phyloP scores from a whole-genome alignment of 441 rosid species.

The Adansonia grandidieri region DNA sequence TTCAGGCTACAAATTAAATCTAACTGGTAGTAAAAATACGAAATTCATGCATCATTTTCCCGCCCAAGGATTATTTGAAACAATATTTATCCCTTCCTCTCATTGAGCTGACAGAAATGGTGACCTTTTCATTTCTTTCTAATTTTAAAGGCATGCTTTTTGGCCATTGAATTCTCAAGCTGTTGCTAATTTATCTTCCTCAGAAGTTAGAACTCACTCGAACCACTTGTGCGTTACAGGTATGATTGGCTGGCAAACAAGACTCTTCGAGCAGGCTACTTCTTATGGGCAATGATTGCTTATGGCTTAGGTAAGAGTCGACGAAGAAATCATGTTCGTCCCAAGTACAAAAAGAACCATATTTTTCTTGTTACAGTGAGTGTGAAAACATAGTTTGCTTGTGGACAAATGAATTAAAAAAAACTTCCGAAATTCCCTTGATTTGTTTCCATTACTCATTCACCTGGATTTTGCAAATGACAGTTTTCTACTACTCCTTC shows the following conservation, averaged over 20 bases:
- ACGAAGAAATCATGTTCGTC: constrained; percentile 8
- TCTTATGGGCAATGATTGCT: constrained; percentile 87
- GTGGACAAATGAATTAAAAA: neutral
- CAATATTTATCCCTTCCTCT: constrained; percentile 6
- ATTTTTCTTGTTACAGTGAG: neutral
- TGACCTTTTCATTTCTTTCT: neutral
- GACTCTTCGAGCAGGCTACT: constrained; percentile 85
- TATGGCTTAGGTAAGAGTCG: constrained; percentile 78
- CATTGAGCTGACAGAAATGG: neutral
- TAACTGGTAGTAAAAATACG: neutral
- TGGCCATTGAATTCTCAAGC: constrained; percentile 13
- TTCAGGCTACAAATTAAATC: neutral
- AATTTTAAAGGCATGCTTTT: neutral
- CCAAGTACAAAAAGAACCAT: neutral
- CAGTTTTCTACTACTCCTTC: neutral
- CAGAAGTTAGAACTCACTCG: neutral
- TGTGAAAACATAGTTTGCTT: neutral
- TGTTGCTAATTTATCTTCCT: neutral
- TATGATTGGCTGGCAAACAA: constrained; percentile 90
- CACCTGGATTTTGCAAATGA: constrained; percentile 17
- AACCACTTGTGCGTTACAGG: constrained; percentile 43
- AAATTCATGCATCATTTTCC: neutral
- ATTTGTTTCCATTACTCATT: neutral
- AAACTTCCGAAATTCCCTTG: neutral
- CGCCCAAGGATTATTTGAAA: neutral